phyloP scores from a whole-genome alignment of 164 flowering plant species.

The Aristolochia californica region DNA sequence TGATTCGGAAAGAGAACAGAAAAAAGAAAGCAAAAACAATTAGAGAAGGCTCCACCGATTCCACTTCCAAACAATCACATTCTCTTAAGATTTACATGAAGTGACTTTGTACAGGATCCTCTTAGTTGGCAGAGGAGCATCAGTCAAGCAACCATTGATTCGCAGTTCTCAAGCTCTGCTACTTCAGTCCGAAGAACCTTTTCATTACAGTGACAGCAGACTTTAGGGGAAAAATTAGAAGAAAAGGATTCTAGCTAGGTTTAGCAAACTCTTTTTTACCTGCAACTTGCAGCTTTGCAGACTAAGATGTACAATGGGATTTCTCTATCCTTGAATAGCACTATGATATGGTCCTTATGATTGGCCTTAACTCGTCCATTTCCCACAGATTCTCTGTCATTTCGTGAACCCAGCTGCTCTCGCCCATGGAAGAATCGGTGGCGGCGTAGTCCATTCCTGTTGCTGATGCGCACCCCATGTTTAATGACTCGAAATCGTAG shows the following conservation, averaged over 20 bases:
- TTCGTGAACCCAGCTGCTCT: slow-evolving; percentile 36
- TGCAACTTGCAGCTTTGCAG: no score
- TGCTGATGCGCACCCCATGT: no score
- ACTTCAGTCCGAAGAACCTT: background rate
- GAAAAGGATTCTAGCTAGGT: no score
- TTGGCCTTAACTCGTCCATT: slow-evolving; percentile 34
- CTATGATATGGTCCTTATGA: background rate
- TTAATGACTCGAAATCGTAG: slow-evolving; percentile 24
- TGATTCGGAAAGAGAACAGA: background rate
- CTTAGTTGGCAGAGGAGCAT: slow-evolving; percentile 5
- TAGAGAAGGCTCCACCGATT: background rate
- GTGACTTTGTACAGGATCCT: slow-evolving; percentile 4
- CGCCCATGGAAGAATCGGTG: slow-evolving; percentile 19
- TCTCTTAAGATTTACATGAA: background rate
- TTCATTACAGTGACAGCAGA: no score
- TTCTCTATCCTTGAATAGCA: no score
- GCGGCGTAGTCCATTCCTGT: slow-evolving; percentile 6
- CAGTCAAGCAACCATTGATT: no score
- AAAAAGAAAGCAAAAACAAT: no score
- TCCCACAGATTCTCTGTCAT: slow-evolving; percentile 30
- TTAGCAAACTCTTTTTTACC: no score
- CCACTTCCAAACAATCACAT: background rate
- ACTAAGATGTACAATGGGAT: no score
- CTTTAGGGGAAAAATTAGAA: no score
- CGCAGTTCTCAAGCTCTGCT: no score